phyloP scores from a whole-genome alignment of 164 flowering plant genomes.

The Magnolia sinica region DNA sequence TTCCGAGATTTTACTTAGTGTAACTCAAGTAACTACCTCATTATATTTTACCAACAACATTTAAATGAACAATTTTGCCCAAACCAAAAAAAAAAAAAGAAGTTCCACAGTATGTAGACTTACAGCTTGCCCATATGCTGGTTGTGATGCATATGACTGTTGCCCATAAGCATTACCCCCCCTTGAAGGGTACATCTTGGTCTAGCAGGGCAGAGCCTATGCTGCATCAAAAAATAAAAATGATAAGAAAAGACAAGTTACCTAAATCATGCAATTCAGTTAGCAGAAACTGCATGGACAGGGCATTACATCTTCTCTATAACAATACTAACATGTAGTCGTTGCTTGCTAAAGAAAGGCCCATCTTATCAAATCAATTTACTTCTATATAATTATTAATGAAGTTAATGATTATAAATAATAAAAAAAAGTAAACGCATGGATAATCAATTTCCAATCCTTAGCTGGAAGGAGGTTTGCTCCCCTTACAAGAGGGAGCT shows the following conservation, averaged over 20 bases:
- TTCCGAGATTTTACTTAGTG: not conserved
- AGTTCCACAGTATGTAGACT: conserved; percentile 13
- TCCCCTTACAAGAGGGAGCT: too few relatives aligned
- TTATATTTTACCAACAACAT: not conserved
- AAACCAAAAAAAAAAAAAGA: too few relatives aligned
- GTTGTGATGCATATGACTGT: conserved; percentile 63
- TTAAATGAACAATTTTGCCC: too few relatives aligned
- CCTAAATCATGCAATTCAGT: not conserved
- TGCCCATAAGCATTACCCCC: conserved; percentile 67
- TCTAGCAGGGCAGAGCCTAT: not conserved
- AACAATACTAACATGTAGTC: too few relatives aligned
- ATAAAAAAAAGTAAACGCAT: too few relatives aligned
- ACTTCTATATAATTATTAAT: not conserved
- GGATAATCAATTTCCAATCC: too few relatives aligned
- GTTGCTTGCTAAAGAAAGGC: not conserved
- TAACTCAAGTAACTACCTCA: too few relatives aligned
- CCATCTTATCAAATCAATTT: not conserved
- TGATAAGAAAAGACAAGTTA: not conserved
- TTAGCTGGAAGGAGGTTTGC: too few relatives aligned
- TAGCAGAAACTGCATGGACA: not conserved
- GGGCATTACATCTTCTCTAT: too few relatives aligned
- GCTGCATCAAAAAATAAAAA: not conserved
- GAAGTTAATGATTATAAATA: too few relatives aligned
- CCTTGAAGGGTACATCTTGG: conserved; percentile 43
- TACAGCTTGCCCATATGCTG: conserved; percentile 68